Evolutionary conservation across 2,329 filamentous ascomycete species (phyloP).

Genomic region (Furcasterigmium sp.): DNA sequence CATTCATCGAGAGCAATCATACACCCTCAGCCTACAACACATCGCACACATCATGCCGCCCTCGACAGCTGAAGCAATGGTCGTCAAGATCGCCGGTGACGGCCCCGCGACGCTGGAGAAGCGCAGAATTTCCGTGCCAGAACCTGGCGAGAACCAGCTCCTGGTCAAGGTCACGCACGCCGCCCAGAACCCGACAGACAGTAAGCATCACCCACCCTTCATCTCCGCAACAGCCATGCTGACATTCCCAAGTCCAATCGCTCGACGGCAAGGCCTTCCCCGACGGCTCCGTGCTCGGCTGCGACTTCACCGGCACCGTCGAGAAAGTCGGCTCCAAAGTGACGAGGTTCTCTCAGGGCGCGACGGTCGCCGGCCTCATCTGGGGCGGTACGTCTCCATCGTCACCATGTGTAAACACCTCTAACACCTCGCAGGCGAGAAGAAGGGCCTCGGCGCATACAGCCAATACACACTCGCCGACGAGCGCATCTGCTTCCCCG

Average conservation of each 20-base stretch:
- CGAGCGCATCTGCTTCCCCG: constrained; percentile 31
- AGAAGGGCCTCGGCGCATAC: constrained; percentile 29
- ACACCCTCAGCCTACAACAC: no score
- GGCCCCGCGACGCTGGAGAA: constrained; percentile 1
- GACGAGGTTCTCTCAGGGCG: constrained; percentile 13
- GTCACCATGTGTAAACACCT: neutral
- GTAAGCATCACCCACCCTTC: constrained; percentile 2
- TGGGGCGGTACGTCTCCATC: constrained; percentile 17
- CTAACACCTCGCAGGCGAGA: constrained; percentile 15
- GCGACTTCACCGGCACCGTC: constrained; percentile 30
- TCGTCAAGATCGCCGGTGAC: constrained; percentile 1
- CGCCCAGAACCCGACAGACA: constrained; percentile 21
- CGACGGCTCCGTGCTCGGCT: constrained; percentile 27
- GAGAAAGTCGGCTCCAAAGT: constrained; percentile 19
- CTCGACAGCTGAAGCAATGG: constrained; percentile 3
- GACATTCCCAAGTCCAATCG: constrained; percentile 18
- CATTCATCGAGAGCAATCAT: no score
- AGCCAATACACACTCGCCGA: constrained; percentile 33
- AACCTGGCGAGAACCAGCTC: constrained; percentile 11
- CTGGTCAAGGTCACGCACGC: constrained; percentile 16
- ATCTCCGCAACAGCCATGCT: neutral
- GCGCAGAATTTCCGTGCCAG: constrained; percentile 4
- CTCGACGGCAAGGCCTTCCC: constrained; percentile 30
- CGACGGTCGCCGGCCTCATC: constrained; percentile 18
- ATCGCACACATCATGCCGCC: no score